phyloP scores from a whole-genome alignment of 768 basidiomycete species.

The Russula compacta region DNA sequence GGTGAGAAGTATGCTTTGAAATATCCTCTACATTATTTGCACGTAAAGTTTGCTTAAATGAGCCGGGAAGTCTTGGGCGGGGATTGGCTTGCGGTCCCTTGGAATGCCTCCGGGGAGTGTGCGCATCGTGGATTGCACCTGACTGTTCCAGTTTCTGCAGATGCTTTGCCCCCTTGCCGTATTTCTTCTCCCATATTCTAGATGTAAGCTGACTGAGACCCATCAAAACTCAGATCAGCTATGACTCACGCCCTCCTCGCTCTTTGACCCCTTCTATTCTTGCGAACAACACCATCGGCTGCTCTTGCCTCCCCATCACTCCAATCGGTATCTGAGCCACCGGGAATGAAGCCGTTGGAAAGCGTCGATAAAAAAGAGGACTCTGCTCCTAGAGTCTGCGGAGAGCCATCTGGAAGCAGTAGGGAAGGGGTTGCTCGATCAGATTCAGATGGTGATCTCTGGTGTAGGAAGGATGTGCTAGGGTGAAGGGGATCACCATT shows the following conservation, averaged over 20 bases:
- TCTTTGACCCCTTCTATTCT: slow-evolving; percentile 86
- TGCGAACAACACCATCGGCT: slow-evolving; percentile 39
- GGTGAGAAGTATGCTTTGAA: background rate
- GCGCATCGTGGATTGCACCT: background rate
- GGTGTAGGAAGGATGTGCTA: background rate
- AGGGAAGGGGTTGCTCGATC: background rate
- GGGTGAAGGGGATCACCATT: background rate
- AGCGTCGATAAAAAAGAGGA: slow-evolving; percentile 84
- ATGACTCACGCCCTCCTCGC: slow-evolving; percentile 85
- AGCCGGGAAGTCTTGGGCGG: background rate
- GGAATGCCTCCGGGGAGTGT: background rate
- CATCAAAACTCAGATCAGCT: background rate
- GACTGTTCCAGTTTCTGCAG: slow-evolving; percentile 47
- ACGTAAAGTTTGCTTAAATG: background rate
- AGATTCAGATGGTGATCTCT: background rate
- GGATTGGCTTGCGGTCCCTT: background rate
- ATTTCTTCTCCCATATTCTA: slow-evolving; percentile 99
- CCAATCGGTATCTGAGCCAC: slow-evolving; percentile 69
- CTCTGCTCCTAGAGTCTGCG: slow-evolving; percentile 24
- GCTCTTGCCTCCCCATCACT: slow-evolving; percentile 53
- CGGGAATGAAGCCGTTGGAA: slow-evolving; percentile 74
- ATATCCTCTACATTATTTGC: background rate
- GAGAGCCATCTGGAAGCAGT: background rate
- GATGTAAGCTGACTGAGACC: background rate
- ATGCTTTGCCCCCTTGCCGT: slow-evolving; percentile 84